Evolutionary conservation across 768 basidiomycete genomes (phyloP), one percentile per base, ranked within the genome.

Genomic region (Phanerodontia chrysosporium): DNA sequence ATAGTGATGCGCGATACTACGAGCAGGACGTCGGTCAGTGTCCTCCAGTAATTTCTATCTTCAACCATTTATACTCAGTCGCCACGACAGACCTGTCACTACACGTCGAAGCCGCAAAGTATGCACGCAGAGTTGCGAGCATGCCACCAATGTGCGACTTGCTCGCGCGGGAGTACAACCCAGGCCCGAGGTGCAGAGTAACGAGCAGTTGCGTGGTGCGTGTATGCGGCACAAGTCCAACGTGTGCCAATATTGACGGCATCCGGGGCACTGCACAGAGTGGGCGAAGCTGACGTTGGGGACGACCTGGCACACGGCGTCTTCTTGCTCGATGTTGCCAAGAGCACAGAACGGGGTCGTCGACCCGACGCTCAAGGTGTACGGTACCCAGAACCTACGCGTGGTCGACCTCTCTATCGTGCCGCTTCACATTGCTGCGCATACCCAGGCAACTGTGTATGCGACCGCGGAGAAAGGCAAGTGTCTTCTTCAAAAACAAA

Each of bases 351-450:
- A 64, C n/a, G 77, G 77, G 4, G 77, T 78, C 27, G 77, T 79
- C 10, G 73, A 55, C 54, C 21, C 27, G 12, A 25, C 42, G 18
- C 42, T 55, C 21, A 55, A 76, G 30, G 80, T 83, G 0, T 71
- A 69, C 61, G 79, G 78, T 14, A 78, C 78, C 1, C 64, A 59
- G 18, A 82, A 82, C 58, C 45, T 82, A 24, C 77, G 81, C 10
- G 78, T 83, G 22, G 78, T 72, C 13, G 81, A 82, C 62, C 49
- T 73, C 2, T 79, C 78, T 2, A 65, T 81, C 45, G 39, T 57
- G 5, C 55, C 55, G 14, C 42, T 57, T 27, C 55, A 57, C 24
- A 16, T 57, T 8, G 44, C 44, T 16, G 16, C 45, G 13, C 55
- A 45, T 24, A 21, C 55, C 1, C 55, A 57, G 24, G 27, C 78